Evolutionary conservation across 805 yeast species (phyloP).

Genomic region (Yarrowia divulgata): DNA sequence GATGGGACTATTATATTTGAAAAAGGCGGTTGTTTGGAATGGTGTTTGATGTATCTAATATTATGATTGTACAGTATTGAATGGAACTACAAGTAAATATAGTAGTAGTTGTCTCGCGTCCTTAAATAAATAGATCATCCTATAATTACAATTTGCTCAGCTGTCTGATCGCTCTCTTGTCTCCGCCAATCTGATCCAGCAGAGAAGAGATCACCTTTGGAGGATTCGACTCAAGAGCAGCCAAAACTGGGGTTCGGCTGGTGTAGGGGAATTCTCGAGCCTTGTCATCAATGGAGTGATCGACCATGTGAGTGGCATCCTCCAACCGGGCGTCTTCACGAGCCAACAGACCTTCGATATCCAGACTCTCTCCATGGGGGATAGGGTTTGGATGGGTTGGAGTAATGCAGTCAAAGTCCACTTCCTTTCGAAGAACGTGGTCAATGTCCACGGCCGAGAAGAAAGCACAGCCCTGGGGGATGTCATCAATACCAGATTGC

Average conservation of each 20-base stretch:
- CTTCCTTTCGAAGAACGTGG: constrained; percentile 87
- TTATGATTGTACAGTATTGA: constrained; percentile 1
- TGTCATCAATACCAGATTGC: constrained; percentile 83
- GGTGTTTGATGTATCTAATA: neutral
- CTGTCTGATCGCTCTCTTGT: constrained; percentile 1
- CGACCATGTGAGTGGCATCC: neutral
- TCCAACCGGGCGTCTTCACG: constrained; percentile 31
- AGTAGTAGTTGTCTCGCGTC: neutral
- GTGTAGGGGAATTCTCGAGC: neutral
- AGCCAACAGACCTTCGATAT: constrained; percentile 53
- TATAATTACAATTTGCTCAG: constrained; percentile 8
- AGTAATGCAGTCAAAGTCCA: constrained; percentile 87
- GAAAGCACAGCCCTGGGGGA: constrained; percentile 95
- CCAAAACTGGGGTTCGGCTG: constrained; percentile 14
- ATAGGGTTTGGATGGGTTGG: constrained; percentile 80
- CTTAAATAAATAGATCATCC: constrained; percentile 13
- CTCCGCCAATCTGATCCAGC: constrained; percentile 33
- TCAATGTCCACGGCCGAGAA: constrained; percentile 95
- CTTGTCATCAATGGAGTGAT: neutral
- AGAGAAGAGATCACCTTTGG: constrained; percentile 15
- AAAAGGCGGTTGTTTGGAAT: neutral
- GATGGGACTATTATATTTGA: neutral
- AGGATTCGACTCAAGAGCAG: constrained; percentile 6
- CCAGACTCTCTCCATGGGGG: constrained; percentile 78
- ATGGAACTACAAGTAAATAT: too few relatives aligned